A percentile compares a stretch with the other conserved stretches of the same genome.
phyloP scores from a whole-genome alignment of 176 grass and related monocot species.

The Zizania latifolia region DNA sequence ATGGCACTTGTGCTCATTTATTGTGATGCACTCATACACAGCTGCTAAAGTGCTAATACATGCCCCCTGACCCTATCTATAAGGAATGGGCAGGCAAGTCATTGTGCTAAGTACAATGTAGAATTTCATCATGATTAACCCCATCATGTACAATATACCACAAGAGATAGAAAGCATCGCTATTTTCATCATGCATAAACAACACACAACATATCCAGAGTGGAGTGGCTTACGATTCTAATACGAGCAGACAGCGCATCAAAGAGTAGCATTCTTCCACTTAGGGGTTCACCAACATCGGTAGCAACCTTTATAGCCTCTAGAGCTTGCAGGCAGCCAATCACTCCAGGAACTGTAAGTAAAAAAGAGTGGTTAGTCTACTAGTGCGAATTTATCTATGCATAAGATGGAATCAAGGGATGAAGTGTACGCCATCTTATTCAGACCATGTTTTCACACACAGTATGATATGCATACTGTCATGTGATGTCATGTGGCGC shows the following conservation, averaged over 20 bases:
- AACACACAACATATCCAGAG: not conserved
- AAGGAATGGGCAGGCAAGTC: not conserved
- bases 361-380: constrained; percentile 27
- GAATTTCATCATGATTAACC: not conserved
- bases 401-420: not conserved
- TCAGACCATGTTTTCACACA: not conserved
- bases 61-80: not conserved
- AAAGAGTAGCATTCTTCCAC: constrained; percentile 88
- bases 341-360: constrained; percentile 72
- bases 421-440: not conserved
- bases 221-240: constrained; percentile 59
- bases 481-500: no score
- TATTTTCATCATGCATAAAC: not conserved
- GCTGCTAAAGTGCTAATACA: not conserved
- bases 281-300: constrained; percentile 82
- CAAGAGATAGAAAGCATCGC: not conserved
- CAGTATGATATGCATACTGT: not conserved
- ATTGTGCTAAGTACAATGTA: not conserved
- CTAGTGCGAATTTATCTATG: constrained; percentile 8
- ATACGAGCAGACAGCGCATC: constrained; percentile 73
- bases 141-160: not conserved
- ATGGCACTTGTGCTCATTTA: not conserved
- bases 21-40: not conserved
- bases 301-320: constrained; percentile 89
- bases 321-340: constrained; percentile 95